A percentile compares a stretch with the other conserved stretches of the same genome.
Conservation (phyloP, 2,329 filamentous ascomycete species). For the Cercospora brassicicola region DNA sequence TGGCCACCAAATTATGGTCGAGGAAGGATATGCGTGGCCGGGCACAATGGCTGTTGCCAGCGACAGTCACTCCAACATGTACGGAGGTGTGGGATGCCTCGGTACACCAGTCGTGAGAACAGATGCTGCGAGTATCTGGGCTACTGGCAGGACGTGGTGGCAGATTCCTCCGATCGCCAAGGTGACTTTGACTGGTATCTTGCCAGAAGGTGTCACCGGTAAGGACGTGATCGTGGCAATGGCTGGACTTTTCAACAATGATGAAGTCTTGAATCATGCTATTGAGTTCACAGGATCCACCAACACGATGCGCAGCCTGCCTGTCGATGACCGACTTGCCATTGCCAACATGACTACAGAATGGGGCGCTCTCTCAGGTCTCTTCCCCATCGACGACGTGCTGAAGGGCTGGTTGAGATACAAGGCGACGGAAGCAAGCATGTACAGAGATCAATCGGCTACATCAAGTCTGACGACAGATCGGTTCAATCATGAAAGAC, state of each 20-base stretch:
- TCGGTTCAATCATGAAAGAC: constrained; percentile 68
- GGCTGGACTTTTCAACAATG: constrained; percentile 79
- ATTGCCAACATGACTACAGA: constrained; percentile 82
- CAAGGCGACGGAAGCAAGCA: constrained; percentile 71
- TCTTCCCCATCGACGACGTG: constrained; percentile 77
- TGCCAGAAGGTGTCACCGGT: constrained; percentile 79
- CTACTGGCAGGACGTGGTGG: constrained; percentile 81
- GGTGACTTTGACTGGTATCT: constrained; percentile 71
- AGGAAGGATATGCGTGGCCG: constrained; percentile 82
- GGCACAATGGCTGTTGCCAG: constrained; percentile 78
- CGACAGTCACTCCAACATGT: constrained; percentile 78
- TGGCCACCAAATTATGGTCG: constrained; percentile 89
- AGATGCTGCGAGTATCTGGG: constrained; percentile 83
- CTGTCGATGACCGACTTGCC: constrained; percentile 71
- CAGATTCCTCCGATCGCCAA: constrained; percentile 82
- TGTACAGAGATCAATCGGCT: constrained; percentile 55
- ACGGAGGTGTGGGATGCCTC: constrained; percentile 74
- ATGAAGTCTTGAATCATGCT: constrained; percentile 86
- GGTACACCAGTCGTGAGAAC: constrained; percentile 83
- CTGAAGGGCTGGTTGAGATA: constrained; percentile 72
- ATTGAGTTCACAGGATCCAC: constrained; percentile 84
- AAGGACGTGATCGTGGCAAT: constrained; percentile 94
- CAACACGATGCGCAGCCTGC: constrained; percentile 70
- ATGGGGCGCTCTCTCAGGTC: constrained; percentile 70
- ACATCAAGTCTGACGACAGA: constrained; percentile 52